phyloP scores from a whole-genome alignment of 768 basidiomycete species.

The Mrakia frigida region DNA sequence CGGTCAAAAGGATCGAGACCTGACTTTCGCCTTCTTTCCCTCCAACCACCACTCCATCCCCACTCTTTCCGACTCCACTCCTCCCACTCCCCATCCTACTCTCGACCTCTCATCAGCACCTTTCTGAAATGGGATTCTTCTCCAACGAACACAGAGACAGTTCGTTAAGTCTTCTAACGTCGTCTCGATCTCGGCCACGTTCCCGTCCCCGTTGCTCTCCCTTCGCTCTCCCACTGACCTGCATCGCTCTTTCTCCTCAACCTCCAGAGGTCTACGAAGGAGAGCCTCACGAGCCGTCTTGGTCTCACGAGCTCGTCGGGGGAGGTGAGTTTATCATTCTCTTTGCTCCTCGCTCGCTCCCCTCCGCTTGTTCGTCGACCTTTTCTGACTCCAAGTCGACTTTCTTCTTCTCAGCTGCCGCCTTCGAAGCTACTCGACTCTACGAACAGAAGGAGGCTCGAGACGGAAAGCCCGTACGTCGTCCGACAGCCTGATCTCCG shows the following conservation, averaged over 20 bases:
- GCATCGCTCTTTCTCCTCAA: too few relatives aligned
- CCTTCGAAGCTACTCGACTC: not conserved
- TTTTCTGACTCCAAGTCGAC: too few relatives aligned
- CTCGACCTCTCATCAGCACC: too few relatives aligned
- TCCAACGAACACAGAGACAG: too few relatives aligned
- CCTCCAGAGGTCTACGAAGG: slow-evolving; percentile 10
- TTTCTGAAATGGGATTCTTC: too few relatives aligned
- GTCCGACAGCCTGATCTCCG: too few relatives aligned
- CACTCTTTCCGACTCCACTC: too few relatives aligned
- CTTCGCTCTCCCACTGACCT: not conserved
- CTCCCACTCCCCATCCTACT: too few relatives aligned
- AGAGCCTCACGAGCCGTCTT: slow-evolving; percentile 8
- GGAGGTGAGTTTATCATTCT: not conserved
- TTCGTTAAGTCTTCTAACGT: not conserved
- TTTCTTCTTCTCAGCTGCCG: not conserved
- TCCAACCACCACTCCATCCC: too few relatives aligned
- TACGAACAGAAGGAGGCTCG: not conserved
- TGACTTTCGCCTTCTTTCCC: too few relatives aligned
- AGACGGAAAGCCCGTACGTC: not conserved
- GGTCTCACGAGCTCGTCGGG: slow-evolving; percentile 18
- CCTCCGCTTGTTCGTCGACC: not conserved
- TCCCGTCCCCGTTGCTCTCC: not conserved
- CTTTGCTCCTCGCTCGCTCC: not conserved
- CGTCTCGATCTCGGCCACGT: not conserved
- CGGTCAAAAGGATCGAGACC: too few relatives aligned